phyloP scores from a whole-genome alignment of 2,329 filamentous ascomycete species.

The Thelonectria discophora region DNA sequence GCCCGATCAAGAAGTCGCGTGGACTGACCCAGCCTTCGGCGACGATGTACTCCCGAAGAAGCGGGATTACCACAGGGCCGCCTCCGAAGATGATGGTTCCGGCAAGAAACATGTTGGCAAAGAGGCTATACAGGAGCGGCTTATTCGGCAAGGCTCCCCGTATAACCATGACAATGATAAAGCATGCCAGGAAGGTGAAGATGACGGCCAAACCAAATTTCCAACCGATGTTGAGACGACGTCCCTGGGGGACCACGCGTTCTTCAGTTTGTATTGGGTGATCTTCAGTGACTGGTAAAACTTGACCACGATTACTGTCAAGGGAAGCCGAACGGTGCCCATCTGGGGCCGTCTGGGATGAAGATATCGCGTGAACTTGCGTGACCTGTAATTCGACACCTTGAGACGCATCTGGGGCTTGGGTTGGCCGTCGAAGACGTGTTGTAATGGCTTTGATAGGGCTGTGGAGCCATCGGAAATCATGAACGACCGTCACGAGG shows the following conservation, averaged over 20 bases:
- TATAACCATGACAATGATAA: constrained; percentile 64
- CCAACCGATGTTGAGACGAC: constrained; percentile 55
- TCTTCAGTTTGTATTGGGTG: constrained; percentile 20
- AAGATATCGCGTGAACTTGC: neutral
- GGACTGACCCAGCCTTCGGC: constrained; percentile 74
- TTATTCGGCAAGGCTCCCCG: constrained; percentile 52
- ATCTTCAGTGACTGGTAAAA: neutral
- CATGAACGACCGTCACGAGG: constrained; percentile 61
- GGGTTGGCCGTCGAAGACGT: neutral
- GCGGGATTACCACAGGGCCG: constrained; percentile 71
- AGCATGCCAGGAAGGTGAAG: constrained; percentile 61
- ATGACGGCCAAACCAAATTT: constrained; percentile 54
- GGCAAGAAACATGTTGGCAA: constrained; percentile 77
- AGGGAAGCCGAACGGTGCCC: neutral
- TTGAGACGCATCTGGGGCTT: neutral
- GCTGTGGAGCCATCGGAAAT: constrained; percentile 48
- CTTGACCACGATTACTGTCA: neutral
- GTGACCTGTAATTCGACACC: constrained; percentile 18
- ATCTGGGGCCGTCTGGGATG: neutral
- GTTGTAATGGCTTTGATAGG: constrained; percentile 8
- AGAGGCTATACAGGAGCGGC: constrained; percentile 66
- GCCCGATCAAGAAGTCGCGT: constrained; percentile 76
- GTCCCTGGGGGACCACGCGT: constrained; percentile 46
- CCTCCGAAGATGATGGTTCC: constrained; percentile 75
- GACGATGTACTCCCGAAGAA: constrained; percentile 70